Percentiles rank a stretch among this genome's conserved stretches.
Evolutionary conservation across 768 basidiomycete species (phyloP).

Genomic region (Clitopilus hobsonii): DNA sequence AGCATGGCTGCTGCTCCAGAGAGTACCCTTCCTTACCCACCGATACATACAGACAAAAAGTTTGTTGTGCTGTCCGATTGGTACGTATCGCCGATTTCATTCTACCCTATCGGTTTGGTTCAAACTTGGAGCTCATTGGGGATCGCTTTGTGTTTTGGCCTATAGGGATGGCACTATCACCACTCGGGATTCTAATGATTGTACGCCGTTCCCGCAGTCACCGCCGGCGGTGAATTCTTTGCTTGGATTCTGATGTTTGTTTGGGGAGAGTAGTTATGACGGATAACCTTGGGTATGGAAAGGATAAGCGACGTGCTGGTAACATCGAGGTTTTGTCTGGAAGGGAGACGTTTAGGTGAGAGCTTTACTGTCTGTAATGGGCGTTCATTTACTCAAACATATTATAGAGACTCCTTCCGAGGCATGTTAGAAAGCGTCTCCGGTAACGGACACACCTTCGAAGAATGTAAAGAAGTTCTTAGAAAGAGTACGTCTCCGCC

Average conservation of each 20-base stretch:
- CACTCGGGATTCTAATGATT: slow-evolving; percentile 89
- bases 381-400: background rate
- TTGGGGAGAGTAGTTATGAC: slow-evolving; percentile 58
- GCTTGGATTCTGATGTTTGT: background rate
- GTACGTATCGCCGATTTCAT: slow-evolving; percentile 40
- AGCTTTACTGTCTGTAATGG: slow-evolving; percentile 1
- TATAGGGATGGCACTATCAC: slow-evolving; percentile 92
- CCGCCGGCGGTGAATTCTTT: too few relatives aligned
- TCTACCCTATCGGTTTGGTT: background rate
- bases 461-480: slow-evolving; percentile 78
- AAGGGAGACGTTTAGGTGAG: slow-evolving; percentile 63
- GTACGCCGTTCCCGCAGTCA: too few relatives aligned
- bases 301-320: slow-evolving; percentile 62
- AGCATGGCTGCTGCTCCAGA: slow-evolving; percentile 33
- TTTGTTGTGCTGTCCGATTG: slow-evolving; percentile 91
- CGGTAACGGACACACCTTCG: slow-evolving; percentile 71
- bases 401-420: slow-evolving; percentile 75
- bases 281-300: slow-evolving; percentile 86
- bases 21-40: slow-evolving; percentile 77
- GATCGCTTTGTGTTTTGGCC: slow-evolving; percentile 1
- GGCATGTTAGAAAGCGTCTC: slow-evolving; percentile 82
- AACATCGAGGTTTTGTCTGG: slow-evolving; percentile 73
- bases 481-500: slow-evolving; percentile 51
- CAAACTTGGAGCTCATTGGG: background rate
- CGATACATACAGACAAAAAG: slow-evolving; percentile 71